These are phyloP conservation scores for Mycocentrospora acerina DNA, from an alignment of 2,329 filamentous ascomycete genomes.

Conservation along the genomic window DNA sequence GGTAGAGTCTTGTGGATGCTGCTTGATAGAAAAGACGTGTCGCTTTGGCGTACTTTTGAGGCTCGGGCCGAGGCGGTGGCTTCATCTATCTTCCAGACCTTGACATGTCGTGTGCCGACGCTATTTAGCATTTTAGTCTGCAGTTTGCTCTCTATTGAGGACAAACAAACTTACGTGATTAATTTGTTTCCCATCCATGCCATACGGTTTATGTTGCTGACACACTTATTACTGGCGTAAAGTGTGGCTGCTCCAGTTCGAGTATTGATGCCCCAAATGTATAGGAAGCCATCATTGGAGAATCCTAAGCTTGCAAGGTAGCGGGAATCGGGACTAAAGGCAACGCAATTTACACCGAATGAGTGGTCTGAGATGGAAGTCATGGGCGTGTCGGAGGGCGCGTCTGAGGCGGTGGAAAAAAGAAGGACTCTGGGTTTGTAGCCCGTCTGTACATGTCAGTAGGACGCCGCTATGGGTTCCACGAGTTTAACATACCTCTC, in stretches of 20 bases:
- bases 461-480: background rate
- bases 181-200: slow-evolving; percentile 84
- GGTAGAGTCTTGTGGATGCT: slow-evolving; percentile 64
- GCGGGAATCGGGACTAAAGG: slow-evolving; percentile 84
- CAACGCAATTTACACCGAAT: slow-evolving; percentile 83
- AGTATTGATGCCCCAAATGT: slow-evolving; percentile 85
- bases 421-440: slow-evolving; percentile 90
- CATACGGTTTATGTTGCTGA: slow-evolving; percentile 81
- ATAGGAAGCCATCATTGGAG: slow-evolving; percentile 90
- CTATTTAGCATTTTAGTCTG: background rate
- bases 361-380: slow-evolving; percentile 86
- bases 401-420: slow-evolving; percentile 76
- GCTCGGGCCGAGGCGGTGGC: slow-evolving; percentile 52
- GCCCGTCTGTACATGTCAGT: slow-evolving; percentile 62
- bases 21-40: slow-evolving; percentile 47
- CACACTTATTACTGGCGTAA: slow-evolving; percentile 89
- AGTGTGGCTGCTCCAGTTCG: slow-evolving; percentile 77
- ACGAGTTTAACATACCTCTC: slow-evolving; percentile 61
- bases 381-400: slow-evolving; percentile 76
- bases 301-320: slow-evolving; percentile 87
- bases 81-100: slow-evolving; percentile 87
- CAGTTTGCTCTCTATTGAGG: too few species aligned
- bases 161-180: slow-evolving; percentile 54
- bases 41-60: slow-evolving; percentile 36
- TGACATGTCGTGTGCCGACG: slow-evolving; percentile 86